These are phyloP conservation scores for Scedosporium dehoogii DNA, from an alignment of 2,329 filamentous ascomycete genomes.

Conservation along the genomic window DNA sequence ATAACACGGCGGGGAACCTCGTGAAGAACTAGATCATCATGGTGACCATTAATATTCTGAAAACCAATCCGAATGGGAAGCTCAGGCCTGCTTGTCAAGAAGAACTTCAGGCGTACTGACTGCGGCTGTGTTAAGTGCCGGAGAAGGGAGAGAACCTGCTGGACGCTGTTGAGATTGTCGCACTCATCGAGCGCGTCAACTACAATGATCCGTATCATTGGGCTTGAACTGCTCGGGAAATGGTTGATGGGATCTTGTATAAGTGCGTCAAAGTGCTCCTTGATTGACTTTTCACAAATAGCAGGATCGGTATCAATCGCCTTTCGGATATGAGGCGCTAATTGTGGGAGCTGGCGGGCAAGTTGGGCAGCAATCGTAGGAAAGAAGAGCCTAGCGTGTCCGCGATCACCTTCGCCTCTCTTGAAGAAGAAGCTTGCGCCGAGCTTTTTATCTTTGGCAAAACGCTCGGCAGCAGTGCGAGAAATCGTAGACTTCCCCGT, in stretches of 20 bases:
- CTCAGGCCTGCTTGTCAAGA: conserved; percentile 33
- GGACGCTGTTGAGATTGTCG: background rate
- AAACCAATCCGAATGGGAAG: conserved; percentile 27
- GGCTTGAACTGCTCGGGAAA: background rate
- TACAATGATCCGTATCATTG: background rate
- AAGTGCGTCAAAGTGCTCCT: background rate
- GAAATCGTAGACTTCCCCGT: no score
- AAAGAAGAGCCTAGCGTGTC: background rate
- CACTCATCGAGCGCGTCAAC: background rate
- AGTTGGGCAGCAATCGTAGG: background rate
- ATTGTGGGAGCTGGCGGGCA: background rate
- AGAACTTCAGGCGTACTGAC: conserved; percentile 19
- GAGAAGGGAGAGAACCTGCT: background rate
- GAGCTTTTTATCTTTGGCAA: background rate
- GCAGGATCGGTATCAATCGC: background rate
- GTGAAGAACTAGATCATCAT: background rate
- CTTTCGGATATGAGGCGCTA: background rate
- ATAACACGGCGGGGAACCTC: background rate
- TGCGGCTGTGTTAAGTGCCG: background rate
- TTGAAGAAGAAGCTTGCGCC: background rate
- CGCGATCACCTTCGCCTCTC: background rate
- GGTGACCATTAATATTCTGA: conserved; percentile 9
- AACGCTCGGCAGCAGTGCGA: background rate
- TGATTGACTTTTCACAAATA: background rate
- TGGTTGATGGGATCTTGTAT: background rate